Percentiles rank a stretch among this genome's conserved stretches.
Evolutionary conservation across 2,329 filamentous ascomycete genomes (phyloP).

Genomic region (Calonectria ilicicola): DNA sequence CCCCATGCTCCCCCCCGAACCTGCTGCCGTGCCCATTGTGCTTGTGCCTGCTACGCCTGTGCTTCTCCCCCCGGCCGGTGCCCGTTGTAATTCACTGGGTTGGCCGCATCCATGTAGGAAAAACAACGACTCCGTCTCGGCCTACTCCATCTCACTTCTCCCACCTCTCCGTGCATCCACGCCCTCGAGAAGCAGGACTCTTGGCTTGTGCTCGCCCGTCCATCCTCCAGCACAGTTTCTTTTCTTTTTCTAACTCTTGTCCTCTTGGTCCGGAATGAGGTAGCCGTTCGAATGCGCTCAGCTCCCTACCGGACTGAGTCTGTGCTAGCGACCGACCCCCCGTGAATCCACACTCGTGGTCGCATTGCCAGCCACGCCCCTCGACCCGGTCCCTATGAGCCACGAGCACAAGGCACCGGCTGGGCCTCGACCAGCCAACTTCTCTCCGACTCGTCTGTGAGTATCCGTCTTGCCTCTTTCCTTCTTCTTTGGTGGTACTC

Average conservation of each 20-base stretch:
- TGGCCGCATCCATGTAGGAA: slow-evolving; percentile 30
- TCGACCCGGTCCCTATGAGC: slow-evolving; percentile 50
- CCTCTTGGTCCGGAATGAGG: slow-evolving; percentile 64
- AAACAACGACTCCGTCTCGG: slow-evolving; percentile 43
- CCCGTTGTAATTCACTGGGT: slow-evolving; percentile 23
- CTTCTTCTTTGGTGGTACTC: slow-evolving; percentile 18
- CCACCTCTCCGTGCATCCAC: slow-evolving; percentile 32
- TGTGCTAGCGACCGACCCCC: slow-evolving; percentile 44
- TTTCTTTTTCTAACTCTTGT: slow-evolving; percentile 20
- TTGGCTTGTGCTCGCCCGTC: slow-evolving; percentile 22
- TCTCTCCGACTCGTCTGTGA: slow-evolving; percentile 68
- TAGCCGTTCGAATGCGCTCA: slow-evolving; percentile 67
- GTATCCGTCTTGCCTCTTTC: slow-evolving; percentile 41
- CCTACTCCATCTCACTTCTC: slow-evolving; percentile 35
- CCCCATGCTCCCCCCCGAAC: slow-evolving; percentile 18
- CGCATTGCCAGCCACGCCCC: slow-evolving; percentile 46
- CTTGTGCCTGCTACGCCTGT: slow-evolving; percentile 11
- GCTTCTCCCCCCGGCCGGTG: slow-evolving; percentile 2
- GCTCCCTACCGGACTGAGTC: slow-evolving; percentile 72
- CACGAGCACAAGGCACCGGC: slow-evolving; percentile 65
- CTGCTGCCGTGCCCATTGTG: slow-evolving; percentile 2
- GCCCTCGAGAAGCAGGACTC: slow-evolving; percentile 24
- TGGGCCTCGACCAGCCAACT: slow-evolving; percentile 70
- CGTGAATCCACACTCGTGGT: slow-evolving; percentile 42
- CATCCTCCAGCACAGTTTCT: slow-evolving; percentile 7